These are phyloP conservation scores for Cardamine chenopodiifolia DNA, from an alignment of 345 rosid genomes.

Conservation along the genomic window DNA sequence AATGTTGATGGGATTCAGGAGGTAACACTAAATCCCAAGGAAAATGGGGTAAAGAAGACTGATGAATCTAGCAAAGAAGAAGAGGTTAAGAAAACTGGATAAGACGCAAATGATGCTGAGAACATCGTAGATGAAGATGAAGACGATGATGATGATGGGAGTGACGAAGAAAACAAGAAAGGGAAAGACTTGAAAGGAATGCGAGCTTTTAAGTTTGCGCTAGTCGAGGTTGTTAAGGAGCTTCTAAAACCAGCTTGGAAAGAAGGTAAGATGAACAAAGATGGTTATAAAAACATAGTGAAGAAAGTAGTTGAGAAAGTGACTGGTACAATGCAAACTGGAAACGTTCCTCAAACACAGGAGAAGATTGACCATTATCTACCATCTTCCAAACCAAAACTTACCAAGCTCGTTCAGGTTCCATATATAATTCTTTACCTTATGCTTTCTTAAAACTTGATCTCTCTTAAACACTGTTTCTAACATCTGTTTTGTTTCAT, in stretches of 20 bases:
- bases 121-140: constrained; percentile 50
- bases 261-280: constrained; percentile 87
- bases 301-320: constrained; percentile 97
- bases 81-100: constrained; percentile 45
- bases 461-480: not conserved
- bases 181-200: constrained; percentile 65
- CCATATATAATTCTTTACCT: constrained; percentile 3
- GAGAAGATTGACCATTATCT: constrained; percentile 89
- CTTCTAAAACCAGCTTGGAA: constrained; percentile 90
- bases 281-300: constrained; percentile 83
- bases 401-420: constrained; percentile 92
- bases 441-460: constrained; percentile 10
- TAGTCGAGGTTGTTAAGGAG: constrained; percentile 86
- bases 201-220: constrained; percentile 86
- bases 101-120: constrained; percentile 47
- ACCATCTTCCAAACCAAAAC: constrained; percentile 76
- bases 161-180: constrained; percentile 55
- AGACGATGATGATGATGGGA: constrained; percentile 45
- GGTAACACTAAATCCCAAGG: constrained; percentile 37
- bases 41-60: constrained; percentile 37
- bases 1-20: not conserved
- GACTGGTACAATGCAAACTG: constrained; percentile 67
- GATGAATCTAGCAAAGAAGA: constrained; percentile 47
- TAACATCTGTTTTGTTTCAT: constrained; percentile 7
- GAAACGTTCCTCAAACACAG: constrained; percentile 80